phyloP scores from a whole-genome alignment of 192 early-diverging fungal genomes.

The Gaertneriomyces sp. region DNA sequence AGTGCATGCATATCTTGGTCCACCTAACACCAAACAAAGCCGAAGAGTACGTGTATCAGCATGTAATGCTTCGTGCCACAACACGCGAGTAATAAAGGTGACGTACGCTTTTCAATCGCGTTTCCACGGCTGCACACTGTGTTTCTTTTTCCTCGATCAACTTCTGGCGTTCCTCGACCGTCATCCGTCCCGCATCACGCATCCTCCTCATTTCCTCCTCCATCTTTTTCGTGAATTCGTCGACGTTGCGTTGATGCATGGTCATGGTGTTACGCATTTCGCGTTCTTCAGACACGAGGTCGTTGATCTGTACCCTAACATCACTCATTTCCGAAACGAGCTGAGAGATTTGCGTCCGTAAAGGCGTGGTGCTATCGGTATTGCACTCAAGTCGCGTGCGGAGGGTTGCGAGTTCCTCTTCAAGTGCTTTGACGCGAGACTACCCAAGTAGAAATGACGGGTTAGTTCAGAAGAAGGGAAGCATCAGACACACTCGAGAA shows the following conservation, averaged over 20 bases:
- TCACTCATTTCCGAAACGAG: neutral
- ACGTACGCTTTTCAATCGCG: slow-evolving; percentile 27
- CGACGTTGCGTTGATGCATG: neutral
- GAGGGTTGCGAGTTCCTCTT: too few relatives aligned
- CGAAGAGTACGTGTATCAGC: too few relatives aligned
- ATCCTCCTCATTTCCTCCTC: slow-evolving; percentile 48
- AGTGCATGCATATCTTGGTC: too few relatives aligned
- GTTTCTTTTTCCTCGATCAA: slow-evolving; percentile 37
- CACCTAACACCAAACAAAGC: too few relatives aligned
- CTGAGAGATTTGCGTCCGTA: neutral
- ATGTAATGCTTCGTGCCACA: too few relatives aligned
- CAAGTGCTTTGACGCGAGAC: too few relatives aligned
- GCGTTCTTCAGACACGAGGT: slow-evolving; percentile 47
- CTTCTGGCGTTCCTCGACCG: slow-evolving; percentile 5
- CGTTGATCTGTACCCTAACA: slow-evolving; percentile 11
- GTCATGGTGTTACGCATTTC: slow-evolving; percentile 32
- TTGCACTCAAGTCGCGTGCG: too few relatives aligned
- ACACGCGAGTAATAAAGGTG: too few relatives aligned
- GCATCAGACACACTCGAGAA: too few relatives aligned
- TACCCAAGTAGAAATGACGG: too few relatives aligned
- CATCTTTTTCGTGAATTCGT: slow-evolving; percentile 34
- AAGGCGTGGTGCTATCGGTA: neutral
- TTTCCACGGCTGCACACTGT: slow-evolving; percentile 37
- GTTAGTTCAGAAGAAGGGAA: too few relatives aligned
- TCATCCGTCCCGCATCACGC: slow-evolving; percentile 2